Conservation (phyloP, 2,329 filamentous ascomycete species). For the Acephala macrosclerotiorum region DNA sequence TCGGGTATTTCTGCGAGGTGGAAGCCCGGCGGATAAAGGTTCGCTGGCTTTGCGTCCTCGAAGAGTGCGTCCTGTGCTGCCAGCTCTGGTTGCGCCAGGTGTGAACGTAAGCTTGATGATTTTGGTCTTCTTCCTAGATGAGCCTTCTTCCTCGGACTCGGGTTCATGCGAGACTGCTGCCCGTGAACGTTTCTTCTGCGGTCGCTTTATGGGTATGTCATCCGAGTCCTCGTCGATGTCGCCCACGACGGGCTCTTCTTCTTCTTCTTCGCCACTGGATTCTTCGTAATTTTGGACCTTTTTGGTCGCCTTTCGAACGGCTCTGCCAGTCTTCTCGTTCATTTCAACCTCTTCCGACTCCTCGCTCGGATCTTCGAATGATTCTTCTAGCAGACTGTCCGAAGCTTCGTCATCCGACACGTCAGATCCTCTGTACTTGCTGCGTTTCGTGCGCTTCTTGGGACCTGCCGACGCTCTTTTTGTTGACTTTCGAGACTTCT, state of each 20-base stretch:
- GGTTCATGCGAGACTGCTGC: constrained; percentile 38
- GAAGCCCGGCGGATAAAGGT: constrained; percentile 36
- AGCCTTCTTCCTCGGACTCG: constrained; percentile 35
- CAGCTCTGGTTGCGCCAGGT: constrained; percentile 38
- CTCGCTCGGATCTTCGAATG: constrained; percentile 54
- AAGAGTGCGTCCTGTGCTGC: constrained; percentile 37
- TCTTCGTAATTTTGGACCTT: constrained; percentile 57
- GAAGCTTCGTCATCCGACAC: constrained; percentile 65
- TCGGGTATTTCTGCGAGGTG: constrained; percentile 39
- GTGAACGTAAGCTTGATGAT: constrained; percentile 43
- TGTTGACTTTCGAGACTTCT: constrained; percentile 46
- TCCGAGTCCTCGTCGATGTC: constrained; percentile 36
- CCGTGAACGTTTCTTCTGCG: constrained; percentile 39
- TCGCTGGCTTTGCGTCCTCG: constrained; percentile 36
- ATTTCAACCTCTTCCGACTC: constrained; percentile 50
- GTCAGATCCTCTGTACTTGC: constrained; percentile 65
- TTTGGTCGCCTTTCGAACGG: constrained; percentile 56
- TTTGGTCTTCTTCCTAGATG: constrained; percentile 25
- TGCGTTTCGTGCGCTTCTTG: constrained; percentile 49
- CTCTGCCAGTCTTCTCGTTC: constrained; percentile 56
- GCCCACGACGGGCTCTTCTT: constrained; percentile 42
- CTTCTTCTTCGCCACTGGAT: constrained; percentile 49
- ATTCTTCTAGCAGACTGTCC: constrained; percentile 58
- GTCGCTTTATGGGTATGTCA: constrained; percentile 26
- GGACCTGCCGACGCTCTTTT: constrained; percentile 42